Base-by-base conservation (phyloP, 2,329 filamentous ascomycete genomes). In the Madurella mycetomatis region DNA sequence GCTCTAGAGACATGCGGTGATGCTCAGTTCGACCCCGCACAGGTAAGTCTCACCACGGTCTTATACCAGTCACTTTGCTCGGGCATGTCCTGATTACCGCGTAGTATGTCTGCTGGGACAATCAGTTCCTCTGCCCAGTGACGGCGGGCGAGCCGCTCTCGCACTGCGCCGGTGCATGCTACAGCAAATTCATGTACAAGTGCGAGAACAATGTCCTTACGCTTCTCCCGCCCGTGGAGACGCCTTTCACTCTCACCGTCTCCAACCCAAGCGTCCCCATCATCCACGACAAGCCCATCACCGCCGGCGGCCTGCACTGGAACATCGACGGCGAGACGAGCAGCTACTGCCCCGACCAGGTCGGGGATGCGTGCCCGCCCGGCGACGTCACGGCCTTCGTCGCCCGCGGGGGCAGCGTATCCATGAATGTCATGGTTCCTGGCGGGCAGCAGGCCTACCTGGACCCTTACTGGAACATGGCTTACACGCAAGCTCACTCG, bases 401-500 rank as follows among this genome's bases (percentile, higher is more conserved):
- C 1, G 58, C 62, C 1, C 45, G 40, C 42, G 59, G 48, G 40
- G 61, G 60, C 25, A 25, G 47, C 13, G 53, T 49, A 7, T 42
- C 54, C 49, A 68, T 70, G 66, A 62, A 63, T 49, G 62, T 65
- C 30, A 49, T 59, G 48, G 68, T 70, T 9, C 68, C 69, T 5
- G 69, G 69, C 50, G 69, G 69, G 18, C 69, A 71, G 60, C 49
- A 40, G 17, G 62, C 62, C 41, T 71, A 67, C 56, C 60, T 71
- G 9, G 62, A 62, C 25, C 54, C 64, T 1, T 45, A 55, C 39
- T 66, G 66, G 64, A 62, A 61, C 34, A 56, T 71, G 18, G 65
- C 56, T 13, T 68, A 68, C 60, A 70, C 67, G 13, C 66, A 67
- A 59, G 69, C 69, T 1, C 69, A 71, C 52, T 69, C 67, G 54